A percentile compares a stretch with the other conserved stretches of the same genome.
phyloP scores from a whole-genome alignment of 2,329 filamentous ascomycete genomes.

The Epichloe gansuensis region DNA sequence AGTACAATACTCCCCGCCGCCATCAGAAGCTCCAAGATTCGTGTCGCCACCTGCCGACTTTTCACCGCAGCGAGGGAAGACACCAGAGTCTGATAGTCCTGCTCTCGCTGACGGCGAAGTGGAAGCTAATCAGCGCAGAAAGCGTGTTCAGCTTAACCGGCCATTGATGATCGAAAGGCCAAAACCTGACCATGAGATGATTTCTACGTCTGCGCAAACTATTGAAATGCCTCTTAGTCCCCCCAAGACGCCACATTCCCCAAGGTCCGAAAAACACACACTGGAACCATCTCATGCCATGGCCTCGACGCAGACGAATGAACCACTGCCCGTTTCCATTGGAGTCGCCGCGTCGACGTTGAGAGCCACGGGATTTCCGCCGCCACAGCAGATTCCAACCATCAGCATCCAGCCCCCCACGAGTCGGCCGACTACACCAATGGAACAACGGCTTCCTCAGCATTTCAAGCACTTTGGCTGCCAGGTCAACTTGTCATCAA shows the following conservation, averaged over 20 bases:
- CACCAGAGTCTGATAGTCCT: slow-evolving; percentile 29
- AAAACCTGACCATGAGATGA: slow-evolving; percentile 35
- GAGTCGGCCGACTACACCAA: slow-evolving; percentile 70
- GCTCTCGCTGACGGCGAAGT: slow-evolving; percentile 42
- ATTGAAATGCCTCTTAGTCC: slow-evolving; percentile 38
- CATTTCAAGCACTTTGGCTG: slow-evolving; percentile 71
- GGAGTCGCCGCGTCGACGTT: slow-evolving; percentile 9
- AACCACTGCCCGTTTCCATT: slow-evolving; percentile 6
- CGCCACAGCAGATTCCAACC: slow-evolving; percentile 53
- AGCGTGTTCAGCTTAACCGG: slow-evolving; percentile 46
- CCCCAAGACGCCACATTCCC: slow-evolving; percentile 51
- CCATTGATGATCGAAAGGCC: slow-evolving; percentile 37
- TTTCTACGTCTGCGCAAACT: slow-evolving; percentile 31
- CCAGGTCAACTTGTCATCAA: slow-evolving; percentile 46
- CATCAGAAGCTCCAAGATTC: slow-evolving; percentile 39
- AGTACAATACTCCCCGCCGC: slow-evolving; percentile 71
- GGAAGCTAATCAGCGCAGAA: slow-evolving; percentile 61
- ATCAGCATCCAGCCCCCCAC: slow-evolving; percentile 91
- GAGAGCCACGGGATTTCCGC: slow-evolving; percentile 20
- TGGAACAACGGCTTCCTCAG: slow-evolving; percentile 61
- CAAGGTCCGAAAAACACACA: slow-evolving; percentile 27
- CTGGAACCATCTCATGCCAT: slow-evolving; percentile 28
- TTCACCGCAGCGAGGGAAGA: slow-evolving; percentile 22
- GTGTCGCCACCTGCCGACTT: slow-evolving; percentile 30
- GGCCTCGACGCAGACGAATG: slow-evolving; percentile 48